These are phyloP conservation scores for Aspergillus conjunctus DNA, from an alignment of 495 filamentous ascomycete species.

Conservation along the genomic window DNA sequence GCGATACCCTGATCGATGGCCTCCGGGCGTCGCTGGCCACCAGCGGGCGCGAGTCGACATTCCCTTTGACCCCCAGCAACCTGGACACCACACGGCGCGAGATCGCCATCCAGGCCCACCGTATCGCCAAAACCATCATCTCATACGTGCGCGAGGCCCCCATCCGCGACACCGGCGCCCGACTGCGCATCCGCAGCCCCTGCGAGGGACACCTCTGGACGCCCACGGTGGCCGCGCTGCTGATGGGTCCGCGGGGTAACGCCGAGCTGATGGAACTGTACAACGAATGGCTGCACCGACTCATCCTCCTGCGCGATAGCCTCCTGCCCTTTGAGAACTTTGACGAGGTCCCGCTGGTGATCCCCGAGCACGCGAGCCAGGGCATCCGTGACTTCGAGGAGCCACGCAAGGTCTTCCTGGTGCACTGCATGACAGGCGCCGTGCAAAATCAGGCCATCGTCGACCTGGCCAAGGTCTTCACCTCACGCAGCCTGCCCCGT, in stretches of 20 bases:
- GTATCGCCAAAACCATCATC: slow-evolving; percentile 9
- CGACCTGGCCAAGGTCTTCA: slow-evolving; percentile 13
- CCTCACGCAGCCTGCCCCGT: slow-evolving; percentile 7
- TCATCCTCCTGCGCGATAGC: slow-evolving; percentile 13
- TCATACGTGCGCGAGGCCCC: slow-evolving; percentile 7
- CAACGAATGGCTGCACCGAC: slow-evolving; percentile 12
- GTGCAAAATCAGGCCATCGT: slow-evolving; percentile 12
- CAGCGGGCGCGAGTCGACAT: slow-evolving; percentile 5
- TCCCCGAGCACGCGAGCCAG: neutral
- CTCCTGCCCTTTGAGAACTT: slow-evolving; percentile 12
- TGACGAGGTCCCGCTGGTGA: slow-evolving; percentile 8
- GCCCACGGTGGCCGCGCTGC: slow-evolving; percentile 2
- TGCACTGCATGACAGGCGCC: slow-evolving; percentile 10
- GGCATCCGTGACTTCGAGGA: slow-evolving; percentile 13
- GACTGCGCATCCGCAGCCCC: slow-evolving; percentile 5
- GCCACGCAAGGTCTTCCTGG: slow-evolving; percentile 11
- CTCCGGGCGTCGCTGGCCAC: slow-evolving; percentile 8
- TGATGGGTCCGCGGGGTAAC: slow-evolving; percentile 8
- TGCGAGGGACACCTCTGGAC: slow-evolving; percentile 15
- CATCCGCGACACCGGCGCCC: neutral
- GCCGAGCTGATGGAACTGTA: slow-evolving; percentile 8
- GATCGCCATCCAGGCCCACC: slow-evolving; percentile 12
- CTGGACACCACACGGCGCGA: slow-evolving; percentile 1
- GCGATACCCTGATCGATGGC: slow-evolving; percentile 8
- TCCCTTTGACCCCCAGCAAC: slow-evolving; percentile 9